Base-by-base conservation (phyloP, 1,284 basidiomycete genomes). In the Rhodotorula glutinis region DNA sequence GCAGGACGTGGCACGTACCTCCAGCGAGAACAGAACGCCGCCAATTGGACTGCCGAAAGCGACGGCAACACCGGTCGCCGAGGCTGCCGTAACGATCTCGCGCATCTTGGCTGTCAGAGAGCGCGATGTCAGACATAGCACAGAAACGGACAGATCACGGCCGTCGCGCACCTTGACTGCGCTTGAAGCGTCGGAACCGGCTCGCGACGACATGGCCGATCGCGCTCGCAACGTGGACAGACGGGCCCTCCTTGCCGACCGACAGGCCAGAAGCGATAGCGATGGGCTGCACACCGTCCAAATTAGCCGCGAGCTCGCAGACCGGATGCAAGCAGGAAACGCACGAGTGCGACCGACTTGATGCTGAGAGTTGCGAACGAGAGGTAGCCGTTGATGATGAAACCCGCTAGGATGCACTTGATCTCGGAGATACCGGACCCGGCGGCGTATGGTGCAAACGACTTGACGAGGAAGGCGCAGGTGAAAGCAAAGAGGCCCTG, bases 401-500 rank as follows among this genome's bases (percentile, higher is more conserved):
- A 98, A 2, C 96, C 96, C 9, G 91, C 91, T 27, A 99, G 82
- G 74, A 98, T 98, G 79, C 94, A 98, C 77, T 98, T 99, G 81
- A 99, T 98, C 80, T 99, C 96, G 30, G 93, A 92, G 66, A 99
- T 98, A 62, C 96, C 96, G 68, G 93, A 97, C 8, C 96, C 95
- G 13, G 96, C 96, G 14, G 96, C 93, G 78, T 96, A 96, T 60
- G 89, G 93, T 3, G 95, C 93, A 75, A 96, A 87, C 7, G 86
- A 86, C 58, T 86, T 85, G 62, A 98, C 96, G 3, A 98, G 84
- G 76, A 91, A 91, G 0, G 93, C 89, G 7, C 93, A 89, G 9
- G 88, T 82, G 75, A 89, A 92, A 0, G 91, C 86, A 75, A 96
- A 93, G 3, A 83, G 72, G 10, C 83, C 83, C 92, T 95, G 52